These are phyloP conservation scores for Ophiostoma quercus DNA, from an alignment of 2,329 filamentous ascomycete species.

Conservation along the genomic window DNA sequence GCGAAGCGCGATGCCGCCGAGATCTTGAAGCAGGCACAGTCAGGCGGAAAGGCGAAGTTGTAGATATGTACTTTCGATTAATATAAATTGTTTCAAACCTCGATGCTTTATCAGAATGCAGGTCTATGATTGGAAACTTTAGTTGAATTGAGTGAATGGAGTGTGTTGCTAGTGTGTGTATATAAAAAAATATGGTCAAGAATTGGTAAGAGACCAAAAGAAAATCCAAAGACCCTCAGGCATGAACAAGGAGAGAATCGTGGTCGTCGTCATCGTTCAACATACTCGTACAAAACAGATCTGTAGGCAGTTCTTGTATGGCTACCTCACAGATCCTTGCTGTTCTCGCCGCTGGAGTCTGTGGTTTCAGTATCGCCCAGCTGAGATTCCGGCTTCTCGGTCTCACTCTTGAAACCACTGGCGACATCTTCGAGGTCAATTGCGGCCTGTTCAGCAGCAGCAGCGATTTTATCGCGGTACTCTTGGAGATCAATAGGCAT, in stretches of 20 bases:
- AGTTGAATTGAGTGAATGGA: not conserved
- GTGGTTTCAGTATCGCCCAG: no score
- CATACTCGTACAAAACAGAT: not conserved
- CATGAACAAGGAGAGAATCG: not conserved
- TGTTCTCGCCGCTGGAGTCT: not conserved
- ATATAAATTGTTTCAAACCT: not conserved
- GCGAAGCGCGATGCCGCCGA: not conserved
- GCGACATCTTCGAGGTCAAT: not conserved
- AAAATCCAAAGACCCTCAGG: not conserved
- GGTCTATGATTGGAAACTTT: not conserved
- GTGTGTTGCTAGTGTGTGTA: constrained; percentile 3
- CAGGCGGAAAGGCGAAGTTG: not conserved
- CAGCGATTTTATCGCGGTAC: constrained; percentile 26
- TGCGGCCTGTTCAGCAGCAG: constrained; percentile 20
- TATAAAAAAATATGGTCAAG: not conserved
- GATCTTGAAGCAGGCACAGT: not conserved
- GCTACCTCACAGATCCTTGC: constrained; percentile 28
- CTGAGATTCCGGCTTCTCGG: not conserved
- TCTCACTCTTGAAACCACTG: not conserved
- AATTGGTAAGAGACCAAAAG: not conserved
- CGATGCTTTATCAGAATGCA: not conserved
- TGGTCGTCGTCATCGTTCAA: not conserved
- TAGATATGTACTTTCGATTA: not conserved
- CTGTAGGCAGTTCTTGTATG: not conserved
- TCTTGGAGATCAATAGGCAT: constrained; percentile 23